Conservation (phyloP, 208 protist genomes). For the Wallacemonas sp. region DNA sequence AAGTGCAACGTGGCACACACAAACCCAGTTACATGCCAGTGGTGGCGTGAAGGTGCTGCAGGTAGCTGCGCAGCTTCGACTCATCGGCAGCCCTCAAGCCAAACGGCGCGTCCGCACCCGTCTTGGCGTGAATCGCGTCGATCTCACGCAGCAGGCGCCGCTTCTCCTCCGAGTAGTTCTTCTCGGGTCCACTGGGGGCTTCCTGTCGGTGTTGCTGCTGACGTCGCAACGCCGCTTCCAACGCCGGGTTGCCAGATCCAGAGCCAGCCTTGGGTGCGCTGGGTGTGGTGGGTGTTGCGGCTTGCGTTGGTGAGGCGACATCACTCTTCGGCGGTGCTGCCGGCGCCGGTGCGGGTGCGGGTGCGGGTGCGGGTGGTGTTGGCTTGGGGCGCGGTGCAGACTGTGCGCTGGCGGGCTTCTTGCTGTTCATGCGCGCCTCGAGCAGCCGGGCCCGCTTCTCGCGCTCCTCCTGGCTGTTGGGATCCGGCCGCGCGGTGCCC, state of each 20-base stretch:
- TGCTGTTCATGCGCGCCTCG: conserved; percentile 42
- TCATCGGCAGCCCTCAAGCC: conserved; percentile 70
- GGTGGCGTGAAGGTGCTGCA: conserved; percentile 38
- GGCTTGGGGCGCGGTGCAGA: conserved; percentile 4
- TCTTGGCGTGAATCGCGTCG: conserved; percentile 36
- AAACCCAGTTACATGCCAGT: background rate
- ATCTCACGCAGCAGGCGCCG: conserved; percentile 60
- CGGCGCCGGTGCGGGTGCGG: background rate
- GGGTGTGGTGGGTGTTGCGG: background rate
- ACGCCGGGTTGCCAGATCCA: conserved; percentile 41
- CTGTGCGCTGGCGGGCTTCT: conserved; percentile 25
- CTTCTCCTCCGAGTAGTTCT: conserved; percentile 50
- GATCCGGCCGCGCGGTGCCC: conserved; percentile 11
- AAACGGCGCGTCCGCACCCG: conserved; percentile 64
- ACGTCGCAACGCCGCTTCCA: conserved; percentile 78
- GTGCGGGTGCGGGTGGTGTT: background rate
- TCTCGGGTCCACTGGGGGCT: background rate
- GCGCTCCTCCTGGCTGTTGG: conserved; percentile 41
- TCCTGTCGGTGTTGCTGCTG: conserved; percentile 44
- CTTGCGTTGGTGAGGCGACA: background rate
- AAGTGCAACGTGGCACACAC: too few species aligned
- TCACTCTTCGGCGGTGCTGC: background rate
- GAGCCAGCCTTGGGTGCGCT: background rate
- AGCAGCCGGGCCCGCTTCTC: conserved; percentile 33
- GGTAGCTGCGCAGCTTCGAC: conserved; percentile 58